Evolutionary conservation across 192 early-diverging fungal genomes (phyloP), one percentile per base, ranked within the genome.

Genomic region (Entomortierella chlamydospora): DNA sequence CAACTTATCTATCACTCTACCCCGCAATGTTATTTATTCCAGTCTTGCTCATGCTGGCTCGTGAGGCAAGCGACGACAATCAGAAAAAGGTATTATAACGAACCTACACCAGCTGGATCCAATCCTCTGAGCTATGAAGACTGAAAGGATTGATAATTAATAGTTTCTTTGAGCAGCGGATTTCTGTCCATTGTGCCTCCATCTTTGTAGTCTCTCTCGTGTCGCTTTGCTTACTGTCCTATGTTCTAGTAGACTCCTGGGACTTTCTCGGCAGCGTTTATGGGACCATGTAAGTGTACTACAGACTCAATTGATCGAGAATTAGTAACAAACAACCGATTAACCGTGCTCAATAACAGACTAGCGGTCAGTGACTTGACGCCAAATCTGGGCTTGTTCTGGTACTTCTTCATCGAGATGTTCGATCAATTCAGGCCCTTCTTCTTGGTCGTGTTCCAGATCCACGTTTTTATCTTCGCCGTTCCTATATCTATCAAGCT

Each of bases 391-490:
- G 98, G 98, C 7, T 76, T 98, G 59, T 98, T 90, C 72, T 99
- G 98, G 98, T 99, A 99, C 84, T 97, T 99, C 83, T 97, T 98
- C 83, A 98, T 95, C 57, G 98, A 99, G 81, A 97, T 99, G 82
- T 99, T 99, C 87, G 97, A 99, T 77, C 94, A 97, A 63, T 99
- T 98, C 88, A 89, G 98, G 31, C 69, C 88, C 8, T 98, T 99
- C 76, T 99, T 98, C 81, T 66, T 96, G 71, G 79, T 91, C 22
- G 96, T 97, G 2, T 98, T 99, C 80, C 97, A 99, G 83, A 83
- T 99, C 30, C 93, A 95, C n/a, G 89, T 90, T 12, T 91, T 98
- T 42, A 91, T 95, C 18, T 99, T 97, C 84, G 89, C 88, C 0
- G 87, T 92, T 0, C 98, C 98, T 0, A 76, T 98, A 3, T 79